Evolutionary conservation across 805 yeast genomes (phyloP).

Genomic region (Candida vartiovaarae): DNA sequence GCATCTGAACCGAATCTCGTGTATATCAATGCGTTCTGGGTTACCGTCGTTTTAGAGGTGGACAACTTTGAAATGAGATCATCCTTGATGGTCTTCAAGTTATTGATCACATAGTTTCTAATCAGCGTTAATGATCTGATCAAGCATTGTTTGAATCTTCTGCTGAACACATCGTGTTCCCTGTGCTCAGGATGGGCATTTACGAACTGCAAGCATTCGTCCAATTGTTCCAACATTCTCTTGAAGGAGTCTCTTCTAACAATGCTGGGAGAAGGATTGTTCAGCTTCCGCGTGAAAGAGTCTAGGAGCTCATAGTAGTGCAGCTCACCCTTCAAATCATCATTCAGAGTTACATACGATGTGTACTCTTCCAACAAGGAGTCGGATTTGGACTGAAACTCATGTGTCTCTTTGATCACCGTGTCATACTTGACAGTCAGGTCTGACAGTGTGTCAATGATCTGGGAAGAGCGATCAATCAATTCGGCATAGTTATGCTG

Average conservation of each 20-base stretch:
- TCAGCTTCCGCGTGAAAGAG: constrained; percentile 56
- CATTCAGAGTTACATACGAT: constrained; percentile 33
- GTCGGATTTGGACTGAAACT: constrained; percentile 53
- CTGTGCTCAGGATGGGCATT: constrained; percentile 50
- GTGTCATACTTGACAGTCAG: constrained; percentile 47
- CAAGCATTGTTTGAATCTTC: constrained; percentile 76
- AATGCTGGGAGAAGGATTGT: constrained; percentile 61
- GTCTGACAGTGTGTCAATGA: constrained; percentile 39
- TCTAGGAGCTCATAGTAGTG: constrained; percentile 66
- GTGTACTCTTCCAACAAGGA: constrained; percentile 40
- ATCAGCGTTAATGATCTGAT: constrained; percentile 73
- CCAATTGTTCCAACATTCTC: constrained; percentile 49
- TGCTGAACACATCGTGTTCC: constrained; percentile 48
- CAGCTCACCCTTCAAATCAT: constrained; percentile 42
- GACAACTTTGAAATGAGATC: constrained; percentile 24
- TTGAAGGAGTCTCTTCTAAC: constrained; percentile 54
- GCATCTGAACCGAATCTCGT: constrained; percentile 50
- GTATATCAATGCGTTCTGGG: constrained; percentile 59
- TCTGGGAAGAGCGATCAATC: constrained; percentile 35
- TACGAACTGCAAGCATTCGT: constrained; percentile 58
- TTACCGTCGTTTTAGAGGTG: constrained; percentile 27
- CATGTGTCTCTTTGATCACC: constrained; percentile 55
- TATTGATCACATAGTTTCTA: constrained; percentile 50
- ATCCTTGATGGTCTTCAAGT: constrained; percentile 28
- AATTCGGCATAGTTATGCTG: constrained; percentile 30